Base-by-base conservation (phyloP, 768 basidiomycete species). In the Suillus discolor region DNA sequence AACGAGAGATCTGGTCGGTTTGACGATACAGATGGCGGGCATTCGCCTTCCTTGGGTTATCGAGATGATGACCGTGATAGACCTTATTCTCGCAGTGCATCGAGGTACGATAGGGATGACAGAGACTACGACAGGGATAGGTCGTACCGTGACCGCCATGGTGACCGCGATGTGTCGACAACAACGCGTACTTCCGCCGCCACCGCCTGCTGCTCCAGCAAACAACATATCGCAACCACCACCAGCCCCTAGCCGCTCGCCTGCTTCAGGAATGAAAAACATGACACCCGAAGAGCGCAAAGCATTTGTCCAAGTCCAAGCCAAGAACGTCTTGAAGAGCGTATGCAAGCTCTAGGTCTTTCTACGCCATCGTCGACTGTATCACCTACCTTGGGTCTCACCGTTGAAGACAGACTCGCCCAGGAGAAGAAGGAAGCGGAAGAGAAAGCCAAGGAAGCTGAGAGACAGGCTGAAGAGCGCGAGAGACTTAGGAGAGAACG, bases 351-450 rank as follows among this genome's bases (percentile, higher is more conserved):
- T 0, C 84, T 98, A 12, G 97, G 97, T 6, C 85, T 97, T 20
- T 82, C 83, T 16, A 75, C 85, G 1, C 74, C 81, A 13, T 49
- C 79, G 0, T 70, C 82, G 8, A 41, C 62, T 8, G 36, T 68
- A 6, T 77, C 85, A 36, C 75, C 87, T 8, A 77, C 82, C 15
- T 81, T 96, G 12, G 96, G 97, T 75, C 89, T 86, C 8, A 85
- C 83, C 62, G 94, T 97, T 3, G 92, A 94, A 73, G 92, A 96
- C 69, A 82, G 96, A 12, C 83, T 99, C 6, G 89, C 86, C 44
- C 83, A 88, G 70, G 97, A 99, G 72, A 92, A 91, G 81, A 89
- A 85, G 73, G 97, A 97, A 73, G 96, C 96, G 0, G 96, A 95
- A 68, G 92, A 94, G 74, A 94, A 92, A 75, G 87, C 86, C 0